Percentiles rank a stretch among this genome's conserved stretches.
These are phyloP conservation scores for Colletotrichum tanaceti DNA, from an alignment of 2,329 filamentous ascomycete species.

Conservation along the genomic window DNA sequence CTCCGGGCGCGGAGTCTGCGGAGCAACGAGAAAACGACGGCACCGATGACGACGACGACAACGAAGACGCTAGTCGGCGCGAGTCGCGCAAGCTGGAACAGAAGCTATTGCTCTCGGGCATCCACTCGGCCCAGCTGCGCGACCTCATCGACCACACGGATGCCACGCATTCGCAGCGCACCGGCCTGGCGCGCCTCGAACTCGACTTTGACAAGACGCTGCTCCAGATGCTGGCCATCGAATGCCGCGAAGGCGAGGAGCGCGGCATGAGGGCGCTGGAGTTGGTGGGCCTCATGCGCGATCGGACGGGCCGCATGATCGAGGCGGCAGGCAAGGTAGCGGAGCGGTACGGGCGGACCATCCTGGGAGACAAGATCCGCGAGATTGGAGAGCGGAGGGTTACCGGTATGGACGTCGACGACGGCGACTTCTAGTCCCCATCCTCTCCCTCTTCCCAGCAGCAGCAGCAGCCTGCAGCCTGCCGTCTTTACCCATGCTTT, in stretches of 20 bases:
- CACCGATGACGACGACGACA: constrained; percentile 48
- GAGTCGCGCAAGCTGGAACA: constrained; percentile 80
- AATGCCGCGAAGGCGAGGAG: constrained; percentile 94
- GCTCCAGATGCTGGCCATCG: constrained; percentile 86
- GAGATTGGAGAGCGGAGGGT: constrained; percentile 81
- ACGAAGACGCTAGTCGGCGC: constrained; percentile 42
- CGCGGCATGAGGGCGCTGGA: constrained; percentile 95
- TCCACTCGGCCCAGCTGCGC: constrained; percentile 78
- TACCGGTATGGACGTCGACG: constrained; percentile 69
- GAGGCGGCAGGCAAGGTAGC: constrained; percentile 93
- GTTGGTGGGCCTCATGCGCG: constrained; percentile 85
- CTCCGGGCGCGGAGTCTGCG: constrained; percentile 52
- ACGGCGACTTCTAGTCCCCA: constrained; percentile 32
- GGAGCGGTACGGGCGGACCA: constrained; percentile 80
- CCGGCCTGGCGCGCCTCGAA: constrained; percentile 76
- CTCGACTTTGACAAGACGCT: constrained; percentile 90
- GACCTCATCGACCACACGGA: constrained; percentile 79
- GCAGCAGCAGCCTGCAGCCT: not conserved
- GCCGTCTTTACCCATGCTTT: not conserved
- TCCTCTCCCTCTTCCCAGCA: not conserved
- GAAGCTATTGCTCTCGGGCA: constrained; percentile 78
- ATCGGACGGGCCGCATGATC: constrained; percentile 87
- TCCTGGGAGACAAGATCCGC: constrained; percentile 90
- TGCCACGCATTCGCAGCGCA: constrained; percentile 72
- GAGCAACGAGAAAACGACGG: constrained; percentile 50